phyloP scores from a whole-genome alignment of 208 protist genomes.

The Trypanosoma conorhini region DNA sequence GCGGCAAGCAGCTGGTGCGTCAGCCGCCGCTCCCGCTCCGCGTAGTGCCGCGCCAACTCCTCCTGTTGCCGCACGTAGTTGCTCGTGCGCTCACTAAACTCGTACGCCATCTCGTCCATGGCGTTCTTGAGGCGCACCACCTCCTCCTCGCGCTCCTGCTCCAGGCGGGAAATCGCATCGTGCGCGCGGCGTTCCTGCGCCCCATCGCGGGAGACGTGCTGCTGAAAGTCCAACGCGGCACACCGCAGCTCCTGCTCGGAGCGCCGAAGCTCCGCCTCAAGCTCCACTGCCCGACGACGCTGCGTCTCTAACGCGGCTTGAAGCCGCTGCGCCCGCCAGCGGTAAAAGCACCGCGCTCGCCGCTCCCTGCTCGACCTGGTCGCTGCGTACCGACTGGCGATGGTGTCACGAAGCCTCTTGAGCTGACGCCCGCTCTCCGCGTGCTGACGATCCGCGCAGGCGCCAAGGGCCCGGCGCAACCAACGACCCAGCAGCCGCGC shows the following conservation, averaged over 20 bases:
- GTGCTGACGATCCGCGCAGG: background rate
- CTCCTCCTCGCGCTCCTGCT: constrained; percentile 43
- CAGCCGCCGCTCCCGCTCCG: constrained; percentile 35
- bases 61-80: constrained; percentile 66
- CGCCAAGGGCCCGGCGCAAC: background rate
- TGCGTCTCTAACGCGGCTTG: background rate
- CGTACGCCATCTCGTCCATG: constrained; percentile 55
- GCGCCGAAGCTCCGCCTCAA: constrained; percentile 14
- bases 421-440: background rate
- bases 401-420: background rate
- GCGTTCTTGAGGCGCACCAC: constrained; percentile 35
- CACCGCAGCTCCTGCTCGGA: constrained; percentile 27
- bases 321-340: constrained; percentile 11
- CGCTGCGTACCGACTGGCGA: constrained; percentile 4
- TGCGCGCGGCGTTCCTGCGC: background rate
- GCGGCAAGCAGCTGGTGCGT: constrained; percentile 11
- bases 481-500: constrained; percentile 1
- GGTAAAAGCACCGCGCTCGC: constrained; percentile 21
- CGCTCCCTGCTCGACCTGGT: background rate
- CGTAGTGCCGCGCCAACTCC: constrained; percentile 37
- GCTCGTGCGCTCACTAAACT: constrained; percentile 58
- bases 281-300: background rate
- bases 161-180: constrained; percentile 20
- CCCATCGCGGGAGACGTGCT: constrained; percentile 26
- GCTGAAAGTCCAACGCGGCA: constrained; percentile 27